Conservation (phyloP, 345 rosid species). For the Eucalyptus curtisii region DNA sequence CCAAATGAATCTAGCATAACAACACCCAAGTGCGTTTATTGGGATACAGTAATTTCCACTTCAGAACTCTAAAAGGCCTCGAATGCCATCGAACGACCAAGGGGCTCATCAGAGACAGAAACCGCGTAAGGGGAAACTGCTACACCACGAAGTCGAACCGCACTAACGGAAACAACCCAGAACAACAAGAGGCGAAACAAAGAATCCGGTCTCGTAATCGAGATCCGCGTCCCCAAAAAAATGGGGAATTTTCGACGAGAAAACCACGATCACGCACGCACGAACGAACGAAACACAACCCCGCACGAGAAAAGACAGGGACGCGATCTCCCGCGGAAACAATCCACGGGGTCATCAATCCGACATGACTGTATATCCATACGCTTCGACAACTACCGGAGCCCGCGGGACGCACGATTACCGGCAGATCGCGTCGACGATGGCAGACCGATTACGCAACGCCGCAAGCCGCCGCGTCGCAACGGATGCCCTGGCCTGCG, state of each 20-base stretch:
- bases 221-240: not conserved
- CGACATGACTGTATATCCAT: not conserved
- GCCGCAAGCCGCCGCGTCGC: not conserved
- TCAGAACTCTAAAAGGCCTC: not conserved
- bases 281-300: not conserved
- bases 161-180: not conserved
- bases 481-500: not conserved
- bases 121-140: not conserved
- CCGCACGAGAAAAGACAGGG: not conserved
- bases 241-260: not conserved
- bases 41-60: not conserved
- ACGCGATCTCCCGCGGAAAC: not conserved
- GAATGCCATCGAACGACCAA: not conserved
- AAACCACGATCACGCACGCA: not conserved
- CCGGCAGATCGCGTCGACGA: not conserved
- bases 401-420: not conserved
- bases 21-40: not conserved
- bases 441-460: not conserved
- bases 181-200: not conserved
- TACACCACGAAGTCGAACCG: not conserved
- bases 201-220: not conserved
- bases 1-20: not conserved
- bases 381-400: not conserved
- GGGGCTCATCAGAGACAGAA: not conserved
- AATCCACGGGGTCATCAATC: not conserved